phyloP scores from a whole-genome alignment of 2,329 filamentous ascomycete species.

The Chalara sp. region DNA sequence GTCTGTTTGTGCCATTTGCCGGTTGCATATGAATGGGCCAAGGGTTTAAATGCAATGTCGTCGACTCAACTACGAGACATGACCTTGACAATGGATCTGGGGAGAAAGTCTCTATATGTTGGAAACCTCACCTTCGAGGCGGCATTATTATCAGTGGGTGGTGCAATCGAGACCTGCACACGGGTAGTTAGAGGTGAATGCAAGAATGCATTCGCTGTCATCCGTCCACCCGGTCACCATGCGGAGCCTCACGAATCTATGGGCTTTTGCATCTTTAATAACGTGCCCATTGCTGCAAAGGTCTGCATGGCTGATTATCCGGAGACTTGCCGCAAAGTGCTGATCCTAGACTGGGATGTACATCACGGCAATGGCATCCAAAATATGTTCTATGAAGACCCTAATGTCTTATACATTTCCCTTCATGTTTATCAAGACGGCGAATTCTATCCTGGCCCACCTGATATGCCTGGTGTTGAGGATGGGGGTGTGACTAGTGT shows the following conservation, averaged over 20 bases:
- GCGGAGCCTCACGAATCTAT: constrained; percentile 80
- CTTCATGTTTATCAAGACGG: constrained; percentile 84
- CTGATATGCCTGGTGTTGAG: constrained; percentile 52
- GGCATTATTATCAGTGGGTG: constrained; percentile 78
- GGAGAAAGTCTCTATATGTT: constrained; percentile 74
- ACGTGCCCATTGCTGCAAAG: constrained; percentile 86
- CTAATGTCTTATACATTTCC: constrained; percentile 93
- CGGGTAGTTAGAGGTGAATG: constrained; percentile 78
- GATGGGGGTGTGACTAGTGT: constrained; percentile 57
- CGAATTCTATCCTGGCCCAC: constrained; percentile 72
- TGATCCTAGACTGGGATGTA: constrained; percentile 90
- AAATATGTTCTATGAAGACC: constrained; percentile 91
- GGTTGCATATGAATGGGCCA: constrained; percentile 75
- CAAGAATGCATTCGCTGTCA: constrained; percentile 93
- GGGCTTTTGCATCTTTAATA: constrained; percentile 98
- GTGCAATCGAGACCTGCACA: constrained; percentile 91
- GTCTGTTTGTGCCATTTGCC: constrained; percentile 72
- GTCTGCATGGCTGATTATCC: constrained; percentile 80
- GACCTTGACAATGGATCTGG: constrained; percentile 53
- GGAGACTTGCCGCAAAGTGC: constrained; percentile 74
- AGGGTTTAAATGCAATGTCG: constrained; percentile 44
- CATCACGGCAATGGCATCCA: constrained; percentile 88
- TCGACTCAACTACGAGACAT: constrained; percentile 62
- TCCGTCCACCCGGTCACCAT: constrained; percentile 91
- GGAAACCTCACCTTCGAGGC: constrained; percentile 76